Conservation (phyloP, 129 eudicot species). For the Kitagawia praeruptora region DNA sequence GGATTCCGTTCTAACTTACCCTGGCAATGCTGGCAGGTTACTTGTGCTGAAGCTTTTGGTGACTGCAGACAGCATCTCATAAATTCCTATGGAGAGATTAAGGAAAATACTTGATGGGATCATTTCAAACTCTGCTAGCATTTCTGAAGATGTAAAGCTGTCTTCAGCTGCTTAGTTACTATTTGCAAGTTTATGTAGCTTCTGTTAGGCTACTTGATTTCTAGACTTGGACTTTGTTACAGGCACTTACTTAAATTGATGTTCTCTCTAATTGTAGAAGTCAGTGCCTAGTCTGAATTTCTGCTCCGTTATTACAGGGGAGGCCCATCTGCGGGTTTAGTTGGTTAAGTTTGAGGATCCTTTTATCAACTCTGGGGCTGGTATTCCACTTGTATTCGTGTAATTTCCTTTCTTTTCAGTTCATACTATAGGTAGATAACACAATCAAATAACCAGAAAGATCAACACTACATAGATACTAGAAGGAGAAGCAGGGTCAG, state of each 20-base stretch:
- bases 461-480: neutral
- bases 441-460: neutral
- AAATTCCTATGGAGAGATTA: neutral
- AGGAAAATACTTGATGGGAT: neutral
- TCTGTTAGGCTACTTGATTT: neutral
- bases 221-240: neutral
- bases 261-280: neutral
- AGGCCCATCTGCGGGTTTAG: neutral
- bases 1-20: too few species aligned
- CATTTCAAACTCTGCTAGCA: neutral
- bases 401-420: neutral
- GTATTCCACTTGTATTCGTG: neutral
- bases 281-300: neutral
- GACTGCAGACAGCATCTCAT: neutral
- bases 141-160: too few species aligned
- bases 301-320: neutral
- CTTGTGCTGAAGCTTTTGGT: neutral
- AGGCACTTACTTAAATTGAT: neutral
- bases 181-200: neutral
- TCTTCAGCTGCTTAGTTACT: too few species aligned
- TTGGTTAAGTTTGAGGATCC: neutral
- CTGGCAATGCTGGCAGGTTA: too few species aligned
- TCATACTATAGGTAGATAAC: neutral
- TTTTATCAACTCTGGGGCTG: neutral
- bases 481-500: neutral